Percentiles rank a stretch among this genome's conserved stretches.
Conservation (phyloP, 2,329 filamentous ascomycete species). For the Paraphaeosphaeria minitans region DNA sequence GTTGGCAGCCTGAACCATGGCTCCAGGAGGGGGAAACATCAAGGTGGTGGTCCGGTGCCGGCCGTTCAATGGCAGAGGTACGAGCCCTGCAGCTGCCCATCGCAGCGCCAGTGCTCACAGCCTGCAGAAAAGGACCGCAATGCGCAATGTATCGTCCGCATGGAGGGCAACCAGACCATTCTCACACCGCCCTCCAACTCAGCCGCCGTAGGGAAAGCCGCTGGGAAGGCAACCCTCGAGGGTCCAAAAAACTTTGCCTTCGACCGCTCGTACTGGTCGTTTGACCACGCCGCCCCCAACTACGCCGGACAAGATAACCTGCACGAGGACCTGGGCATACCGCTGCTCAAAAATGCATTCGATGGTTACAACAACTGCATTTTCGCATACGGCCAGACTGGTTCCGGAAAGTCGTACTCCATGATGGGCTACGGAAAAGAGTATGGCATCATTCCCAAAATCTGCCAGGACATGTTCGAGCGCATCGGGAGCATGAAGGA, state of each 20-base stretch:
- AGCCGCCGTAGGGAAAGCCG: slow-evolving; percentile 65
- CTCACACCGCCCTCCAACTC: slow-evolving; percentile 71
- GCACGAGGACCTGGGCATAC: slow-evolving; percentile 84
- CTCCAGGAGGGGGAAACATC: slow-evolving; percentile 88
- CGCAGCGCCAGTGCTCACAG: slow-evolving; percentile 20
- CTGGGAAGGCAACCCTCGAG: slow-evolving; percentile 63
- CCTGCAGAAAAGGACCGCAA: slow-evolving; percentile 82
- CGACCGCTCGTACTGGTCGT: slow-evolving; percentile 98
- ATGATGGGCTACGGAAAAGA: slow-evolving; percentile 99
- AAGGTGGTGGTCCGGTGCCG: slow-evolving; percentile 98
- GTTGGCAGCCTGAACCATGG: slow-evolving; percentile 55
- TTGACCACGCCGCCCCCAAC: slow-evolving; percentile 77
- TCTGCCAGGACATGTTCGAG: slow-evolving; percentile 97
- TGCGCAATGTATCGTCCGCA: slow-evolving; percentile 96
- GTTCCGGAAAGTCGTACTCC: slow-evolving; percentile 97
- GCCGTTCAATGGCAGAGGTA: slow-evolving; percentile 95
- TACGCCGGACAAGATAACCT: slow-evolving; percentile 91
- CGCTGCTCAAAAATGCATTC: slow-evolving; percentile 96
- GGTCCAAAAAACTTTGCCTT: slow-evolving; percentile 89
- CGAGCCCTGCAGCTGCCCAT: background rate
- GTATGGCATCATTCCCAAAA: slow-evolving; percentile 91
- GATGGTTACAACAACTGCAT: slow-evolving; percentile 99
- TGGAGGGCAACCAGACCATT: slow-evolving; percentile 91
- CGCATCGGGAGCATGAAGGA: slow-evolving; percentile 78
- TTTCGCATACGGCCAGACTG: slow-evolving; percentile 97